phyloP scores from a whole-genome alignment of 306 rosid genomes.

The Citrullus mucosospermus region DNA sequence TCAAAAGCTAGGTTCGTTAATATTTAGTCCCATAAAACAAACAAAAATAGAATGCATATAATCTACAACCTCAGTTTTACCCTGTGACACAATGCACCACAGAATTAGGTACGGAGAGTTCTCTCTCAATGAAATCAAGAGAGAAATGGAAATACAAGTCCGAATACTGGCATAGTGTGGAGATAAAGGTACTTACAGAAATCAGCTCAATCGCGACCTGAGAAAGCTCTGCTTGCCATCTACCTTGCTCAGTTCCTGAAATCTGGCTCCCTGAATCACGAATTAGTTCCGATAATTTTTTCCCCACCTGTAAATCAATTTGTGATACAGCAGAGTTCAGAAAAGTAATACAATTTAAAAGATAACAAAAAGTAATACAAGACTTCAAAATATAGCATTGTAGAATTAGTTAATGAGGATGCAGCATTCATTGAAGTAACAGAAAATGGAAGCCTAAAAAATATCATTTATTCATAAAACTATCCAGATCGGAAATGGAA shows the following conservation, averaged over 20 bases:
- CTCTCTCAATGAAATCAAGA: neutral
- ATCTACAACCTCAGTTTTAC: neutral
- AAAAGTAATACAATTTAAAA: neutral
- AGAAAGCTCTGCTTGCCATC: conserved; percentile 98
- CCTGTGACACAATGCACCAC: neutral
- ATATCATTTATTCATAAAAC: neutral
- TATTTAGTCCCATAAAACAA: neutral
- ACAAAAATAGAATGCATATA: neutral
- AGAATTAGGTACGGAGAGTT: neutral
- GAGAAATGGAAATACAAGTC: neutral
- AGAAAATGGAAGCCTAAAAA: neutral
- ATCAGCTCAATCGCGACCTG: conserved; percentile 97
- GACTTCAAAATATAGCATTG: neutral
- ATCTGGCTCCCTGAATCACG: conserved; percentile 85
- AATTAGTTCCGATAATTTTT: conserved; percentile 82
- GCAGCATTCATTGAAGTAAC: neutral
- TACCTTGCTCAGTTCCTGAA: conserved; percentile 73
- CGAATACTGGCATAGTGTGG: neutral
- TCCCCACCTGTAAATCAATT: conserved; percentile 59
- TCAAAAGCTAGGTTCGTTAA: neutral
- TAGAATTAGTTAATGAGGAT: neutral
- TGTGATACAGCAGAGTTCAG: neutral
- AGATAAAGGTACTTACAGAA: conserved; percentile 42
- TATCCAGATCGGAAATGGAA: neutral
- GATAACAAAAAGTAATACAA: neutral